Conservation (phyloP, 768 basidiomycete genomes). For the Boletus tylopilopsis region DNA sequence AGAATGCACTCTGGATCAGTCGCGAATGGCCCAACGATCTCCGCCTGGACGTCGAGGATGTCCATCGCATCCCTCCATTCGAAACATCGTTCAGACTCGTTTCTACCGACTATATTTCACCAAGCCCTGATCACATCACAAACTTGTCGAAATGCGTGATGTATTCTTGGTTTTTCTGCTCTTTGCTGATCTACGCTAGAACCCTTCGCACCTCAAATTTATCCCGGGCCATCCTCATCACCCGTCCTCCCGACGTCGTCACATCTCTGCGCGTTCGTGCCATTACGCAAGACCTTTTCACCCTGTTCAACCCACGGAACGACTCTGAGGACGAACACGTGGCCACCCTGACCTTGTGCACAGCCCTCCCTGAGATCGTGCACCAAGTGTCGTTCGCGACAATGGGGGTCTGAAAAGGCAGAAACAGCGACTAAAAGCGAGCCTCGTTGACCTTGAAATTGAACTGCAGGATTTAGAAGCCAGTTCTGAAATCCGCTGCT, state of each 20-base stretch:
- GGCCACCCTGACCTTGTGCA: slow-evolving; percentile 51
- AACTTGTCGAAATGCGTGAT: slow-evolving; percentile 17
- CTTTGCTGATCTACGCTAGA: slow-evolving; percentile 19
- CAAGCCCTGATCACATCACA: slow-evolving; percentile 33
- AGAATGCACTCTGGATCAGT: slow-evolving; percentile 54
- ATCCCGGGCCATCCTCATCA: slow-evolving; percentile 43
- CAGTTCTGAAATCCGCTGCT: slow-evolving; percentile 44
- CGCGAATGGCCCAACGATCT: slow-evolving; percentile 40
- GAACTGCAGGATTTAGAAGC: slow-evolving; percentile 37
- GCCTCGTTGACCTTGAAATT: slow-evolving; percentile 12
- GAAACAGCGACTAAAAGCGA: slow-evolving; percentile 27
- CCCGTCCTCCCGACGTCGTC: slow-evolving; percentile 58
- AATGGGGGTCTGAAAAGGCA: slow-evolving; percentile 22
- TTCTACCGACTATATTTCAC: slow-evolving; percentile 33
- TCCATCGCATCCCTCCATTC: slow-evolving; percentile 46
- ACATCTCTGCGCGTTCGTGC: slow-evolving; percentile 39
- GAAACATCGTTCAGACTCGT: slow-evolving; percentile 35
- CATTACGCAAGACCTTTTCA: slow-evolving; percentile 37
- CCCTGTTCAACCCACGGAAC: slow-evolving; percentile 60
- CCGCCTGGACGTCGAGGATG: slow-evolving; percentile 51
- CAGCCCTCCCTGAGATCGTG: slow-evolving; percentile 39
- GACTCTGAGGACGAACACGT: slow-evolving; percentile 47
- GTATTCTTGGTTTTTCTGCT: neutral
- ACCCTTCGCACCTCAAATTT: slow-evolving; percentile 13
- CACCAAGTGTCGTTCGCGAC: slow-evolving; percentile 35